phyloP scores from a whole-genome alignment of 441 rosid species.

The Capsella rubella region DNA sequence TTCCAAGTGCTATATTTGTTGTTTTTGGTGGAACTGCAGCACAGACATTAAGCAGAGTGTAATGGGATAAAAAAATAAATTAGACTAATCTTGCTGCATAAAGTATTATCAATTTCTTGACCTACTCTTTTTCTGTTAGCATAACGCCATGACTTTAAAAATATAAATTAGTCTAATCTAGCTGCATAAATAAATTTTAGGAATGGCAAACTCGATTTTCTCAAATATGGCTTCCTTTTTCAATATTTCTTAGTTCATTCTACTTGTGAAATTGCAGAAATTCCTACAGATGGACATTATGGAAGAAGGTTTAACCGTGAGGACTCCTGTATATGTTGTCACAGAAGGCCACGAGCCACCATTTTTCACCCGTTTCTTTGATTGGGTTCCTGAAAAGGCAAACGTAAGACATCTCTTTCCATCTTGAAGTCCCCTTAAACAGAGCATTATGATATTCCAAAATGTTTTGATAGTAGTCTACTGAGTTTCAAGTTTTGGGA shows the following conservation, averaged over 20 bases:
- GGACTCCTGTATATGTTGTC: conserved; percentile 71
- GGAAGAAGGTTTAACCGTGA: conserved; percentile 59
- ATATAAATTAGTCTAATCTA: background rate
- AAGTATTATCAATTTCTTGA: background rate
- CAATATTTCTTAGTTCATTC: conserved; percentile 9
- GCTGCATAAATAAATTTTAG: background rate
- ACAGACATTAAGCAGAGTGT: background rate
- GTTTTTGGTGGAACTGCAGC: background rate
- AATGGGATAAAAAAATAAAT: too few relatives aligned
- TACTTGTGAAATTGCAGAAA: conserved; percentile 60
- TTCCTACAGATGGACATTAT: conserved; percentile 68
- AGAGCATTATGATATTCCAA: background rate
- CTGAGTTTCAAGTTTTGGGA: background rate
- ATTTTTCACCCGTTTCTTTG: conserved; percentile 80
- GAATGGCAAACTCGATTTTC: background rate
- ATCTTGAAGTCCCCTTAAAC: conserved; percentile 4
- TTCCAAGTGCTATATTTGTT: conserved; percentile 3
- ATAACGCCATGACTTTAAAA: background rate
- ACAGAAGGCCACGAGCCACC: conserved; percentile 84
- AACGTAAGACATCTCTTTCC: conserved; percentile 59
- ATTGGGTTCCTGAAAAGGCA: conserved; percentile 79
- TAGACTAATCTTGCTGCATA: too few relatives aligned
- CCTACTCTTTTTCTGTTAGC: background rate
- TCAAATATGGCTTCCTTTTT: background rate
- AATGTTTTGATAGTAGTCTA: conserved; percentile 13